These are phyloP conservation scores for Rhizopus microsporus DNA, from an alignment of 371 early-diverging fungal genomes.

Conservation along the genomic window DNA sequence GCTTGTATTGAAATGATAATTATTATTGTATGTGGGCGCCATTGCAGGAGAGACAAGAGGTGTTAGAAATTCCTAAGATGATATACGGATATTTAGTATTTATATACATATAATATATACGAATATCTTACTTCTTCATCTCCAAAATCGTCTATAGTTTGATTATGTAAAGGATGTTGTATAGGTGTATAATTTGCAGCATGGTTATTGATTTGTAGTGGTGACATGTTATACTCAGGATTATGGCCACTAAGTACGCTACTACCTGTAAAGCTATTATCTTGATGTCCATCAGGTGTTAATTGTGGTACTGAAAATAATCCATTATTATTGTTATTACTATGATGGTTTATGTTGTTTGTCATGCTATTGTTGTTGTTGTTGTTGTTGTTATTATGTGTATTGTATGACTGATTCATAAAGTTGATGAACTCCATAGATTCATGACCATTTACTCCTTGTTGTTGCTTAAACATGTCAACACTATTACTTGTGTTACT, in stretches of 20 bases:
- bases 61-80: slow-evolving; percentile 59
- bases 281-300: slow-evolving; percentile 38
- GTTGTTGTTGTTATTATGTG: background rate
- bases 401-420: no score
- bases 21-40: slow-evolving; percentile 59
- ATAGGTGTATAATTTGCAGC: slow-evolving; percentile 24
- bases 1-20: slow-evolving; percentile 30
- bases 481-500: background rate
- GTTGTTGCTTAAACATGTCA: slow-evolving; percentile 18
- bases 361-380: slow-evolving; percentile 3
- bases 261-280: slow-evolving; percentile 33
- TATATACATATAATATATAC: slow-evolving; percentile 4
- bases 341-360: slow-evolving; percentile 4
- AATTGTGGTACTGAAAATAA: slow-evolving; percentile 29
- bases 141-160: slow-evolving; percentile 15
- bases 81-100: background rate
- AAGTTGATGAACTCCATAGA: no score
- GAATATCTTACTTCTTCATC: slow-evolving; percentile 44
- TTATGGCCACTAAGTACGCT: slow-evolving; percentile 39
- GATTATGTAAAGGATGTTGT: slow-evolving; percentile 15
- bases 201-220: slow-evolving; percentile 36
- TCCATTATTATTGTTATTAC: slow-evolving; percentile 16
- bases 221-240: slow-evolving; percentile 48
- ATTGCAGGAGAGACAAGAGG: slow-evolving; percentile 76
- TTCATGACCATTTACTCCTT: no score